Evolutionary conservation across 2,329 filamentous ascomycete species (phyloP).

Genomic region (Coniochaeta sp.): DNA sequence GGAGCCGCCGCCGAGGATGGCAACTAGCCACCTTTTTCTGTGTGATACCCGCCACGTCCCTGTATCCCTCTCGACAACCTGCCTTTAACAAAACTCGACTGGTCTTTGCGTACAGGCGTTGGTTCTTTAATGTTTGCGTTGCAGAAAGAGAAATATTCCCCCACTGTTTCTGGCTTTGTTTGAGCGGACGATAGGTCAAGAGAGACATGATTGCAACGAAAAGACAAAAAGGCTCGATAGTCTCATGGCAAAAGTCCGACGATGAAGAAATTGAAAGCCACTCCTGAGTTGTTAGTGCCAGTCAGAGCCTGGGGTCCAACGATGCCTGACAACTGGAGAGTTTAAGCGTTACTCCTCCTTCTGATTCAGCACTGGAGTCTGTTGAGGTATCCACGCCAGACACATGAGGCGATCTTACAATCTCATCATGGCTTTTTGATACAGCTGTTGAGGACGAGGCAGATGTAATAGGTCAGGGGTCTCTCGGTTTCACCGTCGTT

Average conservation of each 20-base stretch:
- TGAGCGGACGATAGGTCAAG: constrained; percentile 13
- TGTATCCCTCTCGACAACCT: constrained; percentile 9
- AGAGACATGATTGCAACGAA: constrained; percentile 13
- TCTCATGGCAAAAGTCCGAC: neutral
- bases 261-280: neutral
- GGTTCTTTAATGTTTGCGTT: constrained; percentile 33
- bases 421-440: neutral
- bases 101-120: constrained; percentile 41
- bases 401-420: neutral
- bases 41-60: constrained; percentile 4
- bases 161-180: constrained; percentile 29
- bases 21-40: constrained; percentile 24
- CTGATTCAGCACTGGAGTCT: no score
- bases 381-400: no score
- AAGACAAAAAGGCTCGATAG: neutral
- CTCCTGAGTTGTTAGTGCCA: no score
- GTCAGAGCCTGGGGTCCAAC: no score
- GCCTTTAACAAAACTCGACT: constrained; percentile 24
- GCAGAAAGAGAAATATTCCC: constrained; percentile 31
- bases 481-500: constrained; percentile 11
- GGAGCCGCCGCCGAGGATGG: constrained; percentile 39
- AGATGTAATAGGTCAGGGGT: neutral
- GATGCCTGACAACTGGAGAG: neutral
- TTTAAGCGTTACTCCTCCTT: no score
- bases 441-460: neutral